phyloP scores from a whole-genome alignment of 768 basidiomycete genomes.

The Holtermanniella nyarrowii region DNA sequence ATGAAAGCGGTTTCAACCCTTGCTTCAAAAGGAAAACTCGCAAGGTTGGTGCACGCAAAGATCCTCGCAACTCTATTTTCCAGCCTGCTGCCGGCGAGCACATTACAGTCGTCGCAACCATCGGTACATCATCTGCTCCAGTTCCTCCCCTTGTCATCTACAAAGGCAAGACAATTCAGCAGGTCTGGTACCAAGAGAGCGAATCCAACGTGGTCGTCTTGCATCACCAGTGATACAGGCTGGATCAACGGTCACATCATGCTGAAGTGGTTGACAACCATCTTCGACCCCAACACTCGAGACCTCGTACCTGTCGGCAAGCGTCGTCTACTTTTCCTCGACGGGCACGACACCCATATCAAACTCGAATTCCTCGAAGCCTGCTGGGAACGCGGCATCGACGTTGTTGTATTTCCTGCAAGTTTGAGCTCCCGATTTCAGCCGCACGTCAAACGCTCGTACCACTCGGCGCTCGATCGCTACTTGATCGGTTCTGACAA shows the following conservation, averaged over 20 bases:
- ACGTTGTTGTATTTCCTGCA: constrained; percentile 6
- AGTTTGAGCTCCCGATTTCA: constrained; percentile 5
- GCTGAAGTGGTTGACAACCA: constrained; percentile 2
- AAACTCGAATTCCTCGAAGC: constrained; percentile 7
- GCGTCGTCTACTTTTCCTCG: constrained; percentile 10
- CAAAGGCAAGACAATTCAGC: constrained; percentile 1
- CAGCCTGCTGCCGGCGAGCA: no score
- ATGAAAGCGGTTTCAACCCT: constrained; percentile 9
- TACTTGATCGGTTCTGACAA: neutral
- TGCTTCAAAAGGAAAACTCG: neutral
- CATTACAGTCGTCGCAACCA: constrained; percentile 3
- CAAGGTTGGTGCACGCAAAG: constrained; percentile 1
- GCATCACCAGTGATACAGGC: constrained; percentile 1
- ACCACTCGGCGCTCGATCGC: neutral
- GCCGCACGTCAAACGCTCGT: constrained; percentile 3
- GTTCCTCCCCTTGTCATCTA: constrained; percentile 11
- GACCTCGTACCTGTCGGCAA: neutral
- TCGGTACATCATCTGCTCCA: neutral
- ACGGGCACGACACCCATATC: constrained; percentile 7
- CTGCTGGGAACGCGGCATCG: constrained; percentile 10
- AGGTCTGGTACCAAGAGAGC: constrained; percentile 2
- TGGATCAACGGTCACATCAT: constrained; percentile 2
- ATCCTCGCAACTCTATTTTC: neutral
- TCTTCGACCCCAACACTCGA: constrained; percentile 5
- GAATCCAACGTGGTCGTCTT: neutral